These are phyloP conservation scores for Ceratobasidium theobromae DNA, from an alignment of 1,284 basidiomycete species.

Conservation along the genomic window DNA sequence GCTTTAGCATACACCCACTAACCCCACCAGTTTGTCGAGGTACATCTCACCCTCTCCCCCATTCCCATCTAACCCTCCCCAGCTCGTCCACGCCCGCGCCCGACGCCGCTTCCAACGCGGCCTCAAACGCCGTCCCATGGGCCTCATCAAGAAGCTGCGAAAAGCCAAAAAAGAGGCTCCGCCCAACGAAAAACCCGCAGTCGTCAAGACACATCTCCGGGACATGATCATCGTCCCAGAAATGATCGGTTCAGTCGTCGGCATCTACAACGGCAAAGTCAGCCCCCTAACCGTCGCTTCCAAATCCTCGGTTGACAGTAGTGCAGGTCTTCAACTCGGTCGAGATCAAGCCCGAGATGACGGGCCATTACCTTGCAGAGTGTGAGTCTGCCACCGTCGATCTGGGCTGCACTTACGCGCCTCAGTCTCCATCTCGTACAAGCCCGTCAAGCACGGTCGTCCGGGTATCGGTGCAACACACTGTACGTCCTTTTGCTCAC, in stretches of 20 bases:
- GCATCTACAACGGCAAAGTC: slow-evolving; percentile 98
- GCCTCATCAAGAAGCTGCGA: slow-evolving; percentile 98
- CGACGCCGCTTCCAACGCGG: slow-evolving; percentile 99
- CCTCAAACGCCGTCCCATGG: slow-evolving; percentile 97
- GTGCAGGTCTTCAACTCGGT: slow-evolving; percentile 88
- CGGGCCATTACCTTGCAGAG: slow-evolving; percentile 98
- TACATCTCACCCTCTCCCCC: not conserved
- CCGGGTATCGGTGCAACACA: slow-evolving; percentile 97
- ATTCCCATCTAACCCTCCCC: slow-evolving; percentile 33
- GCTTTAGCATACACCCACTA: not conserved
- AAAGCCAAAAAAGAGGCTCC: slow-evolving; percentile 99
- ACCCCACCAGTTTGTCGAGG: slow-evolving; percentile 29
- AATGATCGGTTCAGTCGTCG: slow-evolving; percentile 97
- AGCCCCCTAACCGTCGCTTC: slow-evolving; percentile 33
- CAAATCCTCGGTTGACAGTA: not conserved
- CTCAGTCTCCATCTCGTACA: slow-evolving; percentile 40
- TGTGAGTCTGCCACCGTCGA: slow-evolving; percentile 47
- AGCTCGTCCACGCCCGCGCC: slow-evolving; percentile 98
- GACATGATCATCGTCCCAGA: slow-evolving; percentile 99
- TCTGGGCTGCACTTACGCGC: slow-evolving; percentile 4
- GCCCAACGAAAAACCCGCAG: slow-evolving; percentile 97
- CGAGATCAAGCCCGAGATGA: slow-evolving; percentile 99
- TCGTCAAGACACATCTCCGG: slow-evolving; percentile 98
- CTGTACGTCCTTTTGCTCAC: slow-evolving; percentile 50
- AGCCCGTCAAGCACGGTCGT: slow-evolving; percentile 99